Conservation (phyloP, 345 rosid species). For the Moricandia arvensis region DNA sequence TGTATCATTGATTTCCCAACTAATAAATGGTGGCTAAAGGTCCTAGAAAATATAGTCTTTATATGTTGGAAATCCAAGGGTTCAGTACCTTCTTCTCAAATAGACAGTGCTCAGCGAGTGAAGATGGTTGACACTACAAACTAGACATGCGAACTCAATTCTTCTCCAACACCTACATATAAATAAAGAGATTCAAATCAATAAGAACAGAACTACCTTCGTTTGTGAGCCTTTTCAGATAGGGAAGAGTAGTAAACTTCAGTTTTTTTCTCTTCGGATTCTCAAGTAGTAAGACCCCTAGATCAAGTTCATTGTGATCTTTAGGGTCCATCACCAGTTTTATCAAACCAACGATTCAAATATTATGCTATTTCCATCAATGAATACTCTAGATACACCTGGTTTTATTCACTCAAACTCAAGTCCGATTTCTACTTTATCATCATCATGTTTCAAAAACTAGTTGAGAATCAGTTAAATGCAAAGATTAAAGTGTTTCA, state of each 20-base stretch:
- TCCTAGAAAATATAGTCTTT: no score
- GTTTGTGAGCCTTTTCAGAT: slow-evolving; percentile 2
- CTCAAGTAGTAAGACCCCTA: background rate
- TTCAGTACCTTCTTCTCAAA: background rate
- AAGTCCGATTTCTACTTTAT: background rate
- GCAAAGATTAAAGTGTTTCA: background rate
- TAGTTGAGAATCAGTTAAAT: background rate
- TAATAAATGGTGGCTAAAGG: no score
- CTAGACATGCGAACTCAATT: background rate
- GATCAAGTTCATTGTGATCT: background rate
- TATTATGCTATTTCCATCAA: background rate
- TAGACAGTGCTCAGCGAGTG: background rate
- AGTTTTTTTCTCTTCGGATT: background rate
- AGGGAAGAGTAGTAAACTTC: background rate
- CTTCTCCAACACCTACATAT: background rate
- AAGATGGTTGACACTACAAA: background rate
- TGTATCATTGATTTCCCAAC: no score
- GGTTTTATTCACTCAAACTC: background rate
- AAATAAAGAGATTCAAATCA: background rate
- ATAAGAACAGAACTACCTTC: background rate
- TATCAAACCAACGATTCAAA: background rate
- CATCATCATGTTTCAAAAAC: background rate
- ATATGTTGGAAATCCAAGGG: no score
- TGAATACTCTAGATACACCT: background rate
- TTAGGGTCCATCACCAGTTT: background rate